Evolutionary conservation across 2,329 filamentous ascomycete species (phyloP).

Genomic region (Botrytis hyacinthi): DNA sequence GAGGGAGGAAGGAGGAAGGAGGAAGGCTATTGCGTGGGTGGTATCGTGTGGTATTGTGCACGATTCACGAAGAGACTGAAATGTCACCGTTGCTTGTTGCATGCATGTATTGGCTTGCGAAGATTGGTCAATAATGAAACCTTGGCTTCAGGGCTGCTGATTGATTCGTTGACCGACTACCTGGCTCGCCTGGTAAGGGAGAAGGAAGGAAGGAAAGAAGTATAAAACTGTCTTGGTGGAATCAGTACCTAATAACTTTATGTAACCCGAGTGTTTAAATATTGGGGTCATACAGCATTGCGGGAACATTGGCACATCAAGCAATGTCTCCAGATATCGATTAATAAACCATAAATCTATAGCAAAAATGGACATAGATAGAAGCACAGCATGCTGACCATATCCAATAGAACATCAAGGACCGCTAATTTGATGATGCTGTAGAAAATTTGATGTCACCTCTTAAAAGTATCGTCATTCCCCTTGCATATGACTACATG

Average conservation of each 20-base stretch:
- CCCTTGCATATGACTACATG: neutral
- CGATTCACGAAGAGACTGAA: neutral
- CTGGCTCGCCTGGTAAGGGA: neutral
- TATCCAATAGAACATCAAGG: neutral
- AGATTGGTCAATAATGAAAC: neutral
- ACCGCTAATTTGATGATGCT: neutral
- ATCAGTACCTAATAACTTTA: neutral
- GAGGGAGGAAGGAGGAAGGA: too few relatives aligned
- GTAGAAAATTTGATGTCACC: neutral
- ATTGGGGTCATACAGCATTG: neutral
- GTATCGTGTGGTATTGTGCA: neutral
- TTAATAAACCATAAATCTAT: neutral
- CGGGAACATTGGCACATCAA: neutral
- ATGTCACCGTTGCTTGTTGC: neutral
- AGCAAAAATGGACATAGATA: neutral
- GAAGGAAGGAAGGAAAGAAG: neutral
- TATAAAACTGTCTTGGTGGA: neutral
- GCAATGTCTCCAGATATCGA: neutral
- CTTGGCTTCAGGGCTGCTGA: neutral
- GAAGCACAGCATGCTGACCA: neutral
- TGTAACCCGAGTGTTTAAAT: neutral
- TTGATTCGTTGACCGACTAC: neutral
- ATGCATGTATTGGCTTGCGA: neutral
- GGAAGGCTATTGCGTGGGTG: too few relatives aligned
- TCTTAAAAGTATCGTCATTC: neutral